phyloP scores from a whole-genome alignment of 805 yeast genomes.

The Candida orba region DNA sequence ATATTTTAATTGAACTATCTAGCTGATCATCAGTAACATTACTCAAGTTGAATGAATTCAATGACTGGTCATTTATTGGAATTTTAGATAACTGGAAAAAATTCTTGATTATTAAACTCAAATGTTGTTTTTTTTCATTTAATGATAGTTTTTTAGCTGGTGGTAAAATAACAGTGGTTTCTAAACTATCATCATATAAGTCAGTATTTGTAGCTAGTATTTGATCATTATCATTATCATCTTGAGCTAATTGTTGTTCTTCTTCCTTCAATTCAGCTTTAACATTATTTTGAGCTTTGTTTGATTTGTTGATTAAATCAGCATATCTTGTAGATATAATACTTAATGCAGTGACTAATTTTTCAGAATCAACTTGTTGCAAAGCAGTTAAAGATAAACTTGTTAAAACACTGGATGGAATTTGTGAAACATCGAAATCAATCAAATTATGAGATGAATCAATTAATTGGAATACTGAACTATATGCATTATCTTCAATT shows the following conservation, averaged over 20 bases:
- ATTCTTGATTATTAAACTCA: conserved; percentile 50
- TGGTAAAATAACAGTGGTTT: conserved; percentile 45
- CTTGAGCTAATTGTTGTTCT: conserved; percentile 18
- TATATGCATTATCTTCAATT: conserved; percentile 42
- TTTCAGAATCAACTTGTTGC: conserved; percentile 41
- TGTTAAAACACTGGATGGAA: conserved; percentile 58
- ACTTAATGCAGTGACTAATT: conserved; percentile 59
- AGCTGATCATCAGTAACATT: conserved; percentile 15
- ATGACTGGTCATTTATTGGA: conserved; percentile 14
- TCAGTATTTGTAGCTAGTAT: conserved; percentile 10
- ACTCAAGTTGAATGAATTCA: conserved; percentile 14
- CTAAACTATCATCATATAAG: conserved; percentile 31
- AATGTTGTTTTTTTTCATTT: conserved; percentile 50
- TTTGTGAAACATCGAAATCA: conserved; percentile 59
- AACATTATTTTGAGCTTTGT: conserved; percentile 9
- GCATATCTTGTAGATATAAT: conserved; percentile 62
- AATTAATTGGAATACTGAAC: conserved; percentile 61
- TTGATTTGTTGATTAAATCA: conserved; percentile 30
- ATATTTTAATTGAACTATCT: conserved; percentile 20
- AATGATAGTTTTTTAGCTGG: conserved; percentile 46
- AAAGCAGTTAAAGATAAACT: conserved; percentile 65
- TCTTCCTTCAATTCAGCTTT: conserved; percentile 26
- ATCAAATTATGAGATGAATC: conserved; percentile 53
- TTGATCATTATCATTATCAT: conserved; percentile 21
- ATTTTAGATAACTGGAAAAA: conserved; percentile 43